Evolutionary conservation across 2,329 filamentous ascomycete species (phyloP).

Genomic region (Aspergillus sp.): DNA sequence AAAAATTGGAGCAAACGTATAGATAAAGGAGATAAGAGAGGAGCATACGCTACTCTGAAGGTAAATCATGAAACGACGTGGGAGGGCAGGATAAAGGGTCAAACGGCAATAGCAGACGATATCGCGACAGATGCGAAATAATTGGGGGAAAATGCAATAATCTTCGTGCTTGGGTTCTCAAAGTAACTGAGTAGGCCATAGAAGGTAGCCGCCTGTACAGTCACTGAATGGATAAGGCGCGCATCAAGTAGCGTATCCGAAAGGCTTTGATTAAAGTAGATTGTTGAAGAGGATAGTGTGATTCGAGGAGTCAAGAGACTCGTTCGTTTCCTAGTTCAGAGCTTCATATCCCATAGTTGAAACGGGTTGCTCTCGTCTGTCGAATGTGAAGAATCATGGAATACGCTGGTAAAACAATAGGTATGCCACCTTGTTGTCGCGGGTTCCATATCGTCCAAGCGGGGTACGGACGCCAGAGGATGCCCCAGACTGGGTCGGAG

Average conservation of each 20-base stretch:
- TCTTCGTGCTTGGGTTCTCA: neutral
- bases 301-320: neutral
- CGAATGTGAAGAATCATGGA: conserved; percentile 26
- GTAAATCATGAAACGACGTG: neutral
- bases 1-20: conserved; percentile 5
- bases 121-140: neutral
- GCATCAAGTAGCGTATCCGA: neutral
- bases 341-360: neutral
- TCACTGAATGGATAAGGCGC: neutral
- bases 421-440: conserved; percentile 97
- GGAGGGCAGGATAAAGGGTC: conserved; percentile 2
- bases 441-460: conserved; percentile 64
- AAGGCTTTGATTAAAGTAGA: neutral
- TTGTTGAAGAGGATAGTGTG: neutral
- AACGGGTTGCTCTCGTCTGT: neutral
- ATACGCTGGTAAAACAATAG: conserved; percentile 92
- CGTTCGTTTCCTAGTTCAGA: neutral
- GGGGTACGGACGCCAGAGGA: conserved; percentile 61
- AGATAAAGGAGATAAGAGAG: conserved; percentile 9
- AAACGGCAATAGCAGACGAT: neutral
- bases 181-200: neutral
- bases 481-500: conserved; percentile 56
- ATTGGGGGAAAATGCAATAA: neutral
- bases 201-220: neutral
- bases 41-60: conserved; percentile 8